Evolutionary conservation across 228 moss, liverwort and hornwort genomes (phyloP).

Genomic region (Sphagnum magellanicum): DNA sequence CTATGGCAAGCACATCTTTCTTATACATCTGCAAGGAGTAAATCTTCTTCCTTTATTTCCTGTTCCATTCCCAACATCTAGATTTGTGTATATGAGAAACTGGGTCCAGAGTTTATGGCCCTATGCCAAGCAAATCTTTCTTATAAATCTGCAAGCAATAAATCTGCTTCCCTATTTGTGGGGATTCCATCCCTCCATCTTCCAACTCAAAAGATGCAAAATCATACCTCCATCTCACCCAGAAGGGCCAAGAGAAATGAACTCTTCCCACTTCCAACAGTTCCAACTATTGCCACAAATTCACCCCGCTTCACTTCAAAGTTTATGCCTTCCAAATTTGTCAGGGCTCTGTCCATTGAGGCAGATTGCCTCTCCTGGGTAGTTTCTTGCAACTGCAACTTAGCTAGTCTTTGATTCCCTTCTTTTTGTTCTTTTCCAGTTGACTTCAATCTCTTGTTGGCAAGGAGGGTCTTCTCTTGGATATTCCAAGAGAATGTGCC

Average conservation of each 20-base stretch:
- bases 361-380: not conserved
- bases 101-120: too few relatives aligned
- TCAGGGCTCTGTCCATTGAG: not conserved
- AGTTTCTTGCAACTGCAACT: not conserved
- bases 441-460: not conserved
- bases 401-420: not conserved
- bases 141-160: too few relatives aligned
- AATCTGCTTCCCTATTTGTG: too few relatives aligned
- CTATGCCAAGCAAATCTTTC: too few relatives aligned
- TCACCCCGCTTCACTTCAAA: constrained; percentile 55
- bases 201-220: too few relatives aligned
- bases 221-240: constrained; percentile 81
- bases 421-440: not conserved
- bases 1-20: too few relatives aligned
- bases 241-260: constrained; percentile 73
- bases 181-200: too few relatives aligned
- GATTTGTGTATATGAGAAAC: too few relatives aligned
- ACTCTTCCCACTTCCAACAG: constrained; percentile 84
- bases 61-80: too few relatives aligned
- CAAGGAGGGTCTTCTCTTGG: not conserved
- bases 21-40: too few relatives aligned
- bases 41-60: too few relatives aligned
- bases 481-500: constrained; percentile 58
- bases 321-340: constrained; percentile 40
- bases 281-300: constrained; percentile 62